Evolutionary conservation across 108 stramenopile genomes (phyloP).

Genomic region (Fragilaria crotonensis): DNA sequence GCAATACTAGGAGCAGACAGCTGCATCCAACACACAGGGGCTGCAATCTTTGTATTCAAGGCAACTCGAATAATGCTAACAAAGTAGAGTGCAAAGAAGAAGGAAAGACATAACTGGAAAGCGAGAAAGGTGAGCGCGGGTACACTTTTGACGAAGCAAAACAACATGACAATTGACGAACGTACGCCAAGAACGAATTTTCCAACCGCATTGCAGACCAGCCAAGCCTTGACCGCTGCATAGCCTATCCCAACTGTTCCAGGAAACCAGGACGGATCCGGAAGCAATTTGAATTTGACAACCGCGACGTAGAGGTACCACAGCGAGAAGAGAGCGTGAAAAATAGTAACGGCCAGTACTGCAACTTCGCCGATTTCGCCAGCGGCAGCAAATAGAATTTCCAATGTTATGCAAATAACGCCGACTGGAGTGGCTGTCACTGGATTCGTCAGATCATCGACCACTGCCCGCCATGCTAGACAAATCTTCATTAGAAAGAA

Average conservation of each 20-base stretch:
- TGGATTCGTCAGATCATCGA: slow-evolving; percentile 56
- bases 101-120: slow-evolving; percentile 14
- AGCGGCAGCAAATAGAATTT: slow-evolving; percentile 39
- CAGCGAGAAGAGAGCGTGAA: slow-evolving; percentile 44
- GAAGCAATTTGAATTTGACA: slow-evolving; percentile 36
- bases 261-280: slow-evolving; percentile 56
- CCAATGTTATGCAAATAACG: slow-evolving; percentile 55
- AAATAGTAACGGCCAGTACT: slow-evolving; percentile 33
- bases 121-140: too few species aligned
- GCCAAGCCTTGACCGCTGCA: slow-evolving; percentile 54
- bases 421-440: slow-evolving; percentile 53
- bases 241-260: slow-evolving; percentile 57
- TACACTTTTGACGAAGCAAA: too few species aligned
- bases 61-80: slow-evolving; percentile 36
- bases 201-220: slow-evolving; percentile 43
- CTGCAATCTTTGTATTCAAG: slow-evolving; percentile 42
- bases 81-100: slow-evolving; percentile 12
- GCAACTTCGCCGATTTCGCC: slow-evolving; percentile 36
- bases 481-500: slow-evolving; percentile 35
- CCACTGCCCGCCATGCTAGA: slow-evolving; percentile 34
- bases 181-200: slow-evolving; percentile 28
- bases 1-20: slow-evolving; percentile 47
- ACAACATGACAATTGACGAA: not conserved
- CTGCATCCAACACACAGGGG: slow-evolving; percentile 56
- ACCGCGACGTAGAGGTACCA: slow-evolving; percentile 60